Percentiles rank a stretch among this genome's conserved stretches.
phyloP scores from a whole-genome alignment of 768 basidiomycete genomes.

The Xerocomus spinulosus region DNA sequence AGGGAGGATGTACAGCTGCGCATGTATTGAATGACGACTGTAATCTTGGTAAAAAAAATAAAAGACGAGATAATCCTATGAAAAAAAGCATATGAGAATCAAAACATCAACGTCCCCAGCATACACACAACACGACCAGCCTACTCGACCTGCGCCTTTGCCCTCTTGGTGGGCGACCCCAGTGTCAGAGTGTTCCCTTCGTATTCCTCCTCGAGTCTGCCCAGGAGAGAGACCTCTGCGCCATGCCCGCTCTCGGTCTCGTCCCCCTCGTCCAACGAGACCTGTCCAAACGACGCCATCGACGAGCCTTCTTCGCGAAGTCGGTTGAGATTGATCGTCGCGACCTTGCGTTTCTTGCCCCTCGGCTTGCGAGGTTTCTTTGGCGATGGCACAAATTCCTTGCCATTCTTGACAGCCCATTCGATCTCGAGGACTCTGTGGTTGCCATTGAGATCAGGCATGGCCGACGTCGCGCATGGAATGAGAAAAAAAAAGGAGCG shows the following conservation, averaged over 20 bases:
- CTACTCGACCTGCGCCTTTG: constrained; percentile 20
- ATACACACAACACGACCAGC: not conserved
- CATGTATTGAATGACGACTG: constrained; percentile 21
- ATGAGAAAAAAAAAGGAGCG: constrained; percentile 32
- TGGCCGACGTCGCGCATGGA: constrained; percentile 4
- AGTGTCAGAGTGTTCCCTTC: constrained; percentile 16
- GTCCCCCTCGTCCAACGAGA: constrained; percentile 40
- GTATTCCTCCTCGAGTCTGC: constrained; percentile 28
- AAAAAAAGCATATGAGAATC: not conserved
- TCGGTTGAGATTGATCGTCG: constrained; percentile 10
- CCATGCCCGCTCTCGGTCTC: constrained; percentile 28
- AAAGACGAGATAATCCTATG: not conserved
- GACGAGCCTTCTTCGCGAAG: constrained; percentile 15
- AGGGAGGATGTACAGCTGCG: constrained; percentile 13
- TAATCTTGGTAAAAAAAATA: constrained; percentile 20
- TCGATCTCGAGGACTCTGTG: constrained; percentile 77
- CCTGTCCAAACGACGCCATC: constrained; percentile 14
- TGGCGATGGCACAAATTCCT: constrained; percentile 54
- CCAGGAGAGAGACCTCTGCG: constrained; percentile 11
- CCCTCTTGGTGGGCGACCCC: constrained; percentile 28
- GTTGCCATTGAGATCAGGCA: constrained; percentile 6
- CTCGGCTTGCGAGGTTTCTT: constrained; percentile 37
- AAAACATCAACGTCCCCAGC: not conserved
- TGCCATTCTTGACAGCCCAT: constrained; percentile 65
- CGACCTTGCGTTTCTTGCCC: constrained; percentile 33